Conservation (phyloP, 441 rosid species). For the Raphanus hybrid region DNA sequence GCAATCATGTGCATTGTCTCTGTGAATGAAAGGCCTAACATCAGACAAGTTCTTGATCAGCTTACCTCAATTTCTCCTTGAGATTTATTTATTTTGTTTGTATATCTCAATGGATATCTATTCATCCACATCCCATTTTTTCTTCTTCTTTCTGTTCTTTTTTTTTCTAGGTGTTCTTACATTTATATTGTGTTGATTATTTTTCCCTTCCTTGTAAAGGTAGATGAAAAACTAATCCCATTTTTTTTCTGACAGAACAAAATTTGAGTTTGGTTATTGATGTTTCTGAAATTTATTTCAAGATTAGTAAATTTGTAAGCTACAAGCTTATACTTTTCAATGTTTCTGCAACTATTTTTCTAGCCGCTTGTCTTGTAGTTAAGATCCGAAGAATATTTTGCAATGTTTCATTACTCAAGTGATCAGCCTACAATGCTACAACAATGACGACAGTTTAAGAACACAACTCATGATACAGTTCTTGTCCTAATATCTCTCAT, state of each 20-base stretch:
- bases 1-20: slow-evolving; percentile 87
- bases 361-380: neutral
- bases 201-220: slow-evolving; percentile 19
- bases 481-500: neutral
- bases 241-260: neutral
- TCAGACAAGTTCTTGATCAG: slow-evolving; percentile 81
- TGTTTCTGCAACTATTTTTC: too few relatives aligned
- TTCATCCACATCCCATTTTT: slow-evolving; percentile 21
- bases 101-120: slow-evolving; percentile 52
- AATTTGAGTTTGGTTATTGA: neutral
- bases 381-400: neutral
- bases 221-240: slow-evolving; percentile 3
- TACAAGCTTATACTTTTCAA: neutral
- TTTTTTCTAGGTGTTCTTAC: slow-evolving; percentile 36
- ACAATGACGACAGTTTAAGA: neutral
- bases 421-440: neutral
- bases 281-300: neutral
- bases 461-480: neutral
- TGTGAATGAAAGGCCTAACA: slow-evolving; percentile 90
- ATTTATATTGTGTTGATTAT: slow-evolving; percentile 41
- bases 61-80: slow-evolving; percentile 74
- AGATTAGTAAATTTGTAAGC: neutral
- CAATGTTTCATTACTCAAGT: too few relatives aligned
- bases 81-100: slow-evolving; percentile 51
- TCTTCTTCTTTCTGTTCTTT: slow-evolving; percentile 26